Percentiles rank a stretch among this genome's conserved stretches.
Conservation (phyloP, 768 basidiomycete genomes). For the Mycena rosella region DNA sequence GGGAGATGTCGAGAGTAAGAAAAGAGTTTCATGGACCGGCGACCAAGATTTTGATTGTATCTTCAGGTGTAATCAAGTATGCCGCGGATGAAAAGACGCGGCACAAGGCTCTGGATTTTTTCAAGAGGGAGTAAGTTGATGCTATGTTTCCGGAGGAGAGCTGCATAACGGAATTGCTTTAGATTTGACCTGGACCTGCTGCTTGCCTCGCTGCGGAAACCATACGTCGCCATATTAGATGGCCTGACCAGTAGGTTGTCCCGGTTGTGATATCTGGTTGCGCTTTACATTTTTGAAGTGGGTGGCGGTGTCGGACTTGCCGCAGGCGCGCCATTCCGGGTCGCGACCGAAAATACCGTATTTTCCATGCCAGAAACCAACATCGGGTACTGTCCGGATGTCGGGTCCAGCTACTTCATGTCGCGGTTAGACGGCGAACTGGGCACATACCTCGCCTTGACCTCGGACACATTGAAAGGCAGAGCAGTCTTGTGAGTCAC, state of each 20-base stretch:
- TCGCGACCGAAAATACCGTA: conserved; percentile 92
- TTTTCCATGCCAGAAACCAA: conserved; percentile 99
- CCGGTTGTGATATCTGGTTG: conserved; percentile 28
- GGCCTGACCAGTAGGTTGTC: conserved; percentile 86
- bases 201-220: conserved; percentile 78
- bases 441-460: conserved; percentile 95
- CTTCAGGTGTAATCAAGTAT: conserved; percentile 68
- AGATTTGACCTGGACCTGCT: conserved; percentile 88
- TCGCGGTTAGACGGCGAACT: conserved; percentile 91
- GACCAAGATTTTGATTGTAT: conserved; percentile 7
- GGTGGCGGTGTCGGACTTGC: conserved; percentile 95
- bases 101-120: conserved; percentile 83
- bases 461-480: conserved; percentile 78
- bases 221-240: conserved; percentile 93
- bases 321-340: conserved; percentile 86
- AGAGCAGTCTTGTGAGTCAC: conserved; percentile 86
- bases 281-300: conserved; percentile 63
- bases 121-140: conserved; percentile 84
- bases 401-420: conserved; percentile 92
- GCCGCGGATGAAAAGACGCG: conserved; percentile 65
- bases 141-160: conserved; percentile 29
- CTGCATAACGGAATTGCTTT: conserved; percentile 33
- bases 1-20: conserved; percentile 88
- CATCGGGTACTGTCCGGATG: conserved; percentile 92
- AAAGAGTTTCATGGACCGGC: conserved; percentile 48